Base-by-base conservation (phyloP, 2,329 filamentous ascomycete genomes). In the Claviceps pazoutovae region DNA sequence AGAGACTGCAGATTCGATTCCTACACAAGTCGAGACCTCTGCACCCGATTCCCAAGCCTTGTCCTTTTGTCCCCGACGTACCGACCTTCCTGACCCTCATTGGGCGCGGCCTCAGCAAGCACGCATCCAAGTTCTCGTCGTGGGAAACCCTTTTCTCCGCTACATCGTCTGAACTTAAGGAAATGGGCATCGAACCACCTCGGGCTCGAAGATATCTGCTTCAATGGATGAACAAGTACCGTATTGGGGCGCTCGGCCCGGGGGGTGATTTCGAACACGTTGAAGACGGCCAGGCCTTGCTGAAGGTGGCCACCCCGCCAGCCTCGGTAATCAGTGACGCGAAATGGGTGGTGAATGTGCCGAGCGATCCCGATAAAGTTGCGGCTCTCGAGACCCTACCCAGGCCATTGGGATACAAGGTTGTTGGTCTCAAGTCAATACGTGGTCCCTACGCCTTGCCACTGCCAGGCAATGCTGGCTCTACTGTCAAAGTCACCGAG, bases 111-210 rank as follows among this genome's bases (percentile, higher is more conserved):
- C 81, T 96, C 61, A 82, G 78, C 62, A 81, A 85, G 63, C 88
- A 96, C 72, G 79, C 85, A 48, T 75, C 80, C 68, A 97, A 97
- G 68, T 88, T 98, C 60, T 82, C 86, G 2, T 84, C 85, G 11
- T 97, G 93, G 93, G 85, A 93, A 50, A 80, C 87, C 5, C 80
- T 98, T 46, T 97, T 97, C 76, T 83, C 83, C 46, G 75, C 93
- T 57, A 83, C 80, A 21, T 88, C 87, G 17, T 67, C 75, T 45
- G 83, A 97, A 68, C 75, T 98, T 58, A 82, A 83, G 58, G 83
- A 91, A 60, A 75, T 93, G 17, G 91, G 93, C 52, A 76, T 97
- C 56, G 91, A 97, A 66, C 88, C 89, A 14, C 79, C 91, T 17
- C 83, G 91, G 45, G 79, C 81, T 58, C 79, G 93, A 56, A 77